phyloP scores from a whole-genome alignment of 805 yeast species.

The Ogataea allantospora region DNA sequence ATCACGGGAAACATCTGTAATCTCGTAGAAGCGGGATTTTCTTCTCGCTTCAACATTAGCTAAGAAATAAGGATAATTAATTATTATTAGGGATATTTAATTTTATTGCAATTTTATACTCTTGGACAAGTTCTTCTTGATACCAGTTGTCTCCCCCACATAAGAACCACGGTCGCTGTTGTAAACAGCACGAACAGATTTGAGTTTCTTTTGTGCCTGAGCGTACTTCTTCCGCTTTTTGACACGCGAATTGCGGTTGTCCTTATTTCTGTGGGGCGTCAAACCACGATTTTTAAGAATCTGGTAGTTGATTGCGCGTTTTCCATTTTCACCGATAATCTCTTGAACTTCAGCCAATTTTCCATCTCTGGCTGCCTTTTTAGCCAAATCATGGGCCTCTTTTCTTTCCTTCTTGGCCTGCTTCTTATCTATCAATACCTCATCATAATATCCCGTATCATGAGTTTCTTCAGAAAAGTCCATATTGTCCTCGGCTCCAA shows the following conservation, averaged over 20 bases:
- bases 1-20: not conserved
- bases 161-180: slow-evolving; percentile 73
- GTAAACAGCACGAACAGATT: slow-evolving; percentile 88
- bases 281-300: slow-evolving; percentile 95
- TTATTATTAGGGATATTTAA: not conserved
- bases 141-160: slow-evolving; percentile 95
- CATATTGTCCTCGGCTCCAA: slow-evolving; percentile 50
- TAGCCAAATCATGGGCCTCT: slow-evolving; percentile 67
- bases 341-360: slow-evolving; percentile 70
- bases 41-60: not conserved
- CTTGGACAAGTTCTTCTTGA: slow-evolving; percentile 88
- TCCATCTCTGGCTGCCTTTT: slow-evolving; percentile 81
- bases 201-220: slow-evolving; percentile 88
- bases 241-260: slow-evolving; percentile 91
- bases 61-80: slow-evolving; percentile 1
- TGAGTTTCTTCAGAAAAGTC: slow-evolving; percentile 40
- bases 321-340: slow-evolving; percentile 72
- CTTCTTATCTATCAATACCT: slow-evolving; percentile 46
- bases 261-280: slow-evolving; percentile 90
- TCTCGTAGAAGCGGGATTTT: not conserved
- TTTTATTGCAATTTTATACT: slow-evolving; percentile 67
- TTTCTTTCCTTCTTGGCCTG: slow-evolving; percentile 54
- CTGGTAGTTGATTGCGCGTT: slow-evolving; percentile 93
- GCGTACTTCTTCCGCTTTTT: slow-evolving; percentile 98
- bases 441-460: slow-evolving; percentile 60